Evolutionary conservation across 2,329 filamentous ascomycete species (phyloP).

Genomic region (Diaporthe sp.): DNA sequence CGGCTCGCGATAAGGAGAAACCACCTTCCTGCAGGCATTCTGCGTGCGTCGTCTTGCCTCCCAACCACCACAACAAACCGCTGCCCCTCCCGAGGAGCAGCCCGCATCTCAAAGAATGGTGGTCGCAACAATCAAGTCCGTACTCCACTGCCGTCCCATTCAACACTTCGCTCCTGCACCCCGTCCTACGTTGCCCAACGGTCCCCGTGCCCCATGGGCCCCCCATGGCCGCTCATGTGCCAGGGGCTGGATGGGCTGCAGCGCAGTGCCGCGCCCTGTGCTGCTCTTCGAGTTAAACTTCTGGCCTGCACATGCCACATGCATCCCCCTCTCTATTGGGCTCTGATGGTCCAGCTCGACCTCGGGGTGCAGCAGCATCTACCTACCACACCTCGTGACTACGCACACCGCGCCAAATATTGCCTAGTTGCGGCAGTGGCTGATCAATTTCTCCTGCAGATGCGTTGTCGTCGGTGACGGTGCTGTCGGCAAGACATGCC

Average conservation of each 20-base stretch:
- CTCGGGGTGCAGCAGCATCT: constrained; percentile 32
- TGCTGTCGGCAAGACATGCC: constrained; percentile 99
- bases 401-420: constrained; percentile 24
- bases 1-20: constrained; percentile 40
- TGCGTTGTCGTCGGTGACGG: constrained; percentile 99
- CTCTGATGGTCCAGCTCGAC: constrained; percentile 28
- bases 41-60: constrained; percentile 39
- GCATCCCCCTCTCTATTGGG: constrained; percentile 27
- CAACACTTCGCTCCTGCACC: constrained; percentile 28
- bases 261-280: constrained; percentile 21
- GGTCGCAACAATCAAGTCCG: constrained; percentile 76
- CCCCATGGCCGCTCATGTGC: constrained; percentile 12
- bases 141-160: constrained; percentile 45
- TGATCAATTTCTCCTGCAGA: constrained; percentile 63
- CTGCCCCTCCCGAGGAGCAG: constrained; percentile 56
- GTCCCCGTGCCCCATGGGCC: constrained; percentile 5
- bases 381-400: constrained; percentile 32
- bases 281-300: constrained; percentile 25
- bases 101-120: constrained; percentile 65
- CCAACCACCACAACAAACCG: constrained; percentile 40
- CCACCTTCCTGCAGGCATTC: constrained; percentile 39
- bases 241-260: constrained; percentile 22
- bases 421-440: constrained; percentile 30
- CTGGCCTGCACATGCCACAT: constrained; percentile 31
- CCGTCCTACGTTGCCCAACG: constrained; percentile 31